Evolutionary conservation across 345 rosid genomes (phyloP), one percentile per base, ranked within the genome.

Genomic region (Eucalyptus sp.): DNA sequence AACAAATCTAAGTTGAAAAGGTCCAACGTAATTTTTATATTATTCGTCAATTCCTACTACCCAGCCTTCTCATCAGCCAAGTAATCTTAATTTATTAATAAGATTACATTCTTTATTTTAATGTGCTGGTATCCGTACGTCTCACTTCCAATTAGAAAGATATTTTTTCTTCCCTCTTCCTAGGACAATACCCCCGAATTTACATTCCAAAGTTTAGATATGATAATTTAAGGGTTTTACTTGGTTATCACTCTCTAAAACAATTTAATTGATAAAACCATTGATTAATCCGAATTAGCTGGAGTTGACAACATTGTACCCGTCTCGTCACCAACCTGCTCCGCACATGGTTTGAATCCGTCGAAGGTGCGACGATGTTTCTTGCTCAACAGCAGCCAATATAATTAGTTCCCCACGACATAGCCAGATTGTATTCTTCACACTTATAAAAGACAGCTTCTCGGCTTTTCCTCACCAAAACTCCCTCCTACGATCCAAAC

Each of bases 71-170:
- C 4, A 3, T 51, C 1, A 17, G 9, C 4, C 6, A 52, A 2
- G 7, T 52, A 52, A 52, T 8, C 2, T 7, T 41, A 52, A 52
- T 52, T 7, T 0, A 52, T 1, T 7, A 52, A 52, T 0, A 0
- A 0, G 4, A 52, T 52, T 52, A 52, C 1, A 7, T 52, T 52
- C 1, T 0, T 18, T 7, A 52, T 52, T 18, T 52, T 18, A 52
- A 52, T 1, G 1, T 7, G 10, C 4, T 1, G 4, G 0, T 52
- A 18, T 7, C 2, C 10, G 0, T 0, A 18, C 7, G 2, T 2
- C 0, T 52, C 10, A 18, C 1, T 18, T 52, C 1, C 1, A 52
- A 52, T 18, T 18, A 0, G 4, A 52, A 18, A 18, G 2, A 7
- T 18, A 52, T 52, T 51, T 3, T 51, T 51, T 52, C 9, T 52